Evolutionary conservation across 768 basidiomycete genomes (phyloP), one percentile per base, ranked within the genome.

Genomic region (Termitomyces sp.): DNA sequence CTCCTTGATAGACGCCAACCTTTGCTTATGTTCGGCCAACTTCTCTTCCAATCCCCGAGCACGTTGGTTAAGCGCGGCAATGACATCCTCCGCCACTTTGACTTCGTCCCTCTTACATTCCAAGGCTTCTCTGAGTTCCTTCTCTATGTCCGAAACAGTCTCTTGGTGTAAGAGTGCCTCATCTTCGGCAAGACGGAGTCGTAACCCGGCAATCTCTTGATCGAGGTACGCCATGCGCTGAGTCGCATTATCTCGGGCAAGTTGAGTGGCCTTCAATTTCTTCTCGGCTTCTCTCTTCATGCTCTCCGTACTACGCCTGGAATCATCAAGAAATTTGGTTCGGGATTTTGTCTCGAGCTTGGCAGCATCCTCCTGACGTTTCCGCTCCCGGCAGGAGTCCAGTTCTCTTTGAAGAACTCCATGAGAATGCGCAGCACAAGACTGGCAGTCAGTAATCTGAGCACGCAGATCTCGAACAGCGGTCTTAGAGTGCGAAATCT

Each of bases 241-340:
- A 21, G 69, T 75, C 0, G 87, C 81, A 54, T 78, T 85, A 65
- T 90, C 86, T 34, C 87, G 82, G 59, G 80, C 75, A 42, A 67
- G 77, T 68, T 86, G 84, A 16, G 83, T 84, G n/a, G 79, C 76
- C 64, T 86, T 89, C 58, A 95, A 78, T 63, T 86, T 86, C 76
- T 91, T 94, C 72, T 98, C 96, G 4, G 89, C 92, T 46, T 98
- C 95, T 44, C 85, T 81, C 67, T 85, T 89, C 51, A 77, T 71
- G 50, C 82, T 77, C 71, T 99, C 97, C 11, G 94, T 92, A 29
- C 76, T 76, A 32, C 96, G 86, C 71, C 88, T 90, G 53, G 84
- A 75, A 68, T 99, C 96, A 63, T 99, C 96, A 2, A 98, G 75
- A 2, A 77, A 69, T 73, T 95, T 96, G 47, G 90, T 90, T 48